Percentiles rank a stretch among this genome's conserved stretches.
phyloP scores from a whole-genome alignment of 73 alveolate genomes.

The Paraurostyla sp. region DNA sequence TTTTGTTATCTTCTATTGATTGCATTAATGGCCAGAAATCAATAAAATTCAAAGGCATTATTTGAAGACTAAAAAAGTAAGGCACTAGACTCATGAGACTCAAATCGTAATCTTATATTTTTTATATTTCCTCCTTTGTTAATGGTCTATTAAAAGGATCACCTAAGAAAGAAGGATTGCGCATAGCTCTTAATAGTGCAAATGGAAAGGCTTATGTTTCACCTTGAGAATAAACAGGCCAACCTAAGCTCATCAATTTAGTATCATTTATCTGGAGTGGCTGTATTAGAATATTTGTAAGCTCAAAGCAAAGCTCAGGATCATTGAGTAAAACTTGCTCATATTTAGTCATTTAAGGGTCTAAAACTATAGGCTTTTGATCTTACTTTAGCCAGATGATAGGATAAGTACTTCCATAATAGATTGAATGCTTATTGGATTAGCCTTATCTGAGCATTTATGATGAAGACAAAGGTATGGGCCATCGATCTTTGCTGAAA shows the following conservation, averaged over 20 bases:
- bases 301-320: not conserved
- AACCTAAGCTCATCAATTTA: not conserved
- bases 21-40: slow-evolving; percentile 43
- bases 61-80: not conserved
- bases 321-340: slow-evolving; percentile 11
- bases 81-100: not conserved
- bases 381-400: not conserved
- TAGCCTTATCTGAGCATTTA: not conserved
- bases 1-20: not conserved
- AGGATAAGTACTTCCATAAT: slow-evolving; percentile 38
- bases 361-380: not conserved
- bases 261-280: not conserved
- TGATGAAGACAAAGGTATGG: not conserved
- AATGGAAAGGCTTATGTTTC: slow-evolving; percentile 27
- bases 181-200: not conserved
- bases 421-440: not conserved
- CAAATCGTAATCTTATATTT: not conserved
- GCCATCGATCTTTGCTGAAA: slow-evolving; percentile 53
- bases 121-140: not conserved
- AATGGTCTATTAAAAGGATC: too few relatives aligned
- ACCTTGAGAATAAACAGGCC: slow-evolving; percentile 39
- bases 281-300: not conserved
- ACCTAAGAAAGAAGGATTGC: too few relatives aligned
- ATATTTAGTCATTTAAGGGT: not conserved
- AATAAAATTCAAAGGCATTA: slow-evolving; percentile 32